phyloP scores from a whole-genome alignment of 2,329 filamentous ascomycete genomes.

The Calonectria hawksworthii region DNA sequence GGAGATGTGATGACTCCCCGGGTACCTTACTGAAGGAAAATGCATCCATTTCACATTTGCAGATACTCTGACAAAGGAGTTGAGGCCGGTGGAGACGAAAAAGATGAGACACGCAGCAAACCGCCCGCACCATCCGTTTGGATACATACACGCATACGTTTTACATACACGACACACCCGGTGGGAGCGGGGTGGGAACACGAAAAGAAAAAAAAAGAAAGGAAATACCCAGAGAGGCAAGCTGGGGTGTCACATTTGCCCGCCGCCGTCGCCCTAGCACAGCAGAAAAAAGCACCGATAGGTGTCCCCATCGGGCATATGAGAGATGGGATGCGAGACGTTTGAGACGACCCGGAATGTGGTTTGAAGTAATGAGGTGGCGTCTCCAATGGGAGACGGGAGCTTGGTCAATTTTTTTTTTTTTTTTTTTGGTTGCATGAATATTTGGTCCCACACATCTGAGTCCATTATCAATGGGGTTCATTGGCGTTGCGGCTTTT shows the following conservation, averaged over 20 bases:
- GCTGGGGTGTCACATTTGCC: neutral
- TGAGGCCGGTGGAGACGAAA: conserved; percentile 27
- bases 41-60: conserved; percentile 22
- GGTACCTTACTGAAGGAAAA: conserved; percentile 41
- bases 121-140: conserved; percentile 29
- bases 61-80: conserved; percentile 29
- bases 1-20: conserved; percentile 17
- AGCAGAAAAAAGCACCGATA: neutral
- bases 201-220: conserved; percentile 14
- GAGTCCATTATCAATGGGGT: conserved; percentile 21
- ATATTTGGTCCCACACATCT: neutral
- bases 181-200: conserved; percentile 23
- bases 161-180: conserved; percentile 33
- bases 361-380: conserved; percentile 6
- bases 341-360: neutral
- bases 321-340: conserved; percentile 16
- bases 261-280: neutral
- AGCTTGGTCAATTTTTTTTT: neutral
- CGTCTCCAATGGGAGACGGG: neutral
- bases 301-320: conserved; percentile 15
- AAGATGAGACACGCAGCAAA: conserved; percentile 41
- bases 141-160: conserved; percentile 28
- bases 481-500: conserved; percentile 17
- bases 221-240: neutral
- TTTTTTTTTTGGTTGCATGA: conserved; percentile 9